Evolutionary conservation across 2,329 filamentous ascomycete species (phyloP).

Genomic region (Hymenoscyphus repandus): DNA sequence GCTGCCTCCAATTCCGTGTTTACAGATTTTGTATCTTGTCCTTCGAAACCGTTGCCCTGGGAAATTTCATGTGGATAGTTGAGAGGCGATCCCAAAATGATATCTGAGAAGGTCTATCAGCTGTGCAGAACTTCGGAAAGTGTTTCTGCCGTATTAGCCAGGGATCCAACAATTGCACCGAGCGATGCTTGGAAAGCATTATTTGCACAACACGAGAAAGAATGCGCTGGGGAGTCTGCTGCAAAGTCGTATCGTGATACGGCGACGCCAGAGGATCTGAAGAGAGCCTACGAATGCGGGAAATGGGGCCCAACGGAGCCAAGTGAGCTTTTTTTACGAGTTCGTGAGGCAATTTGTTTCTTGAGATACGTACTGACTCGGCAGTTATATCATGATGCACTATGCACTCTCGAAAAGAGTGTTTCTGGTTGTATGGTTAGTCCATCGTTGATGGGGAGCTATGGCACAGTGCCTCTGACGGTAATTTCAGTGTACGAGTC

Average conservation of each 20-base stretch:
- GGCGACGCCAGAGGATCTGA: constrained; percentile 38
- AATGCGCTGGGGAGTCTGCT: constrained; percentile 17
- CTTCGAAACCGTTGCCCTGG: not conserved
- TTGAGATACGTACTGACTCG: not conserved
- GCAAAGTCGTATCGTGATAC: constrained; percentile 19
- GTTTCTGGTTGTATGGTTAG: constrained; percentile 43
- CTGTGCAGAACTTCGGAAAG: constrained; percentile 49
- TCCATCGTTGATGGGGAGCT: constrained; percentile 52
- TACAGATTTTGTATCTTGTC: too few relatives aligned
- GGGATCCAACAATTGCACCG: constrained; percentile 47
- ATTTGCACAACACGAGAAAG: constrained; percentile 33
- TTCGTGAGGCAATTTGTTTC: constrained; percentile 26
- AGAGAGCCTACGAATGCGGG: constrained; percentile 55
- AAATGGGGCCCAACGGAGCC: constrained; percentile 60
- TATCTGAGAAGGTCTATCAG: constrained; percentile 43
- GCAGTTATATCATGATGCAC: constrained; percentile 20
- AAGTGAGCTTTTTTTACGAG: constrained; percentile 61
- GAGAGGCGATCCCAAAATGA: constrained; percentile 22
- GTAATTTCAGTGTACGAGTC: constrained; percentile 52
- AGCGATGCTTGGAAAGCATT: constrained; percentile 51
- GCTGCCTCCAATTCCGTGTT: too few relatives aligned
- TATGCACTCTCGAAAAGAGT: constrained; percentile 16
- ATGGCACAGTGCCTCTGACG: constrained; percentile 60
- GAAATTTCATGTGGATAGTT: not conserved
- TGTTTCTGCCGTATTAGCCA: constrained; percentile 53